These are phyloP conservation scores for Thraustochytrium striatum DNA, from an alignment of 352 stramenopile genomes.

Conservation along the genomic window DNA sequence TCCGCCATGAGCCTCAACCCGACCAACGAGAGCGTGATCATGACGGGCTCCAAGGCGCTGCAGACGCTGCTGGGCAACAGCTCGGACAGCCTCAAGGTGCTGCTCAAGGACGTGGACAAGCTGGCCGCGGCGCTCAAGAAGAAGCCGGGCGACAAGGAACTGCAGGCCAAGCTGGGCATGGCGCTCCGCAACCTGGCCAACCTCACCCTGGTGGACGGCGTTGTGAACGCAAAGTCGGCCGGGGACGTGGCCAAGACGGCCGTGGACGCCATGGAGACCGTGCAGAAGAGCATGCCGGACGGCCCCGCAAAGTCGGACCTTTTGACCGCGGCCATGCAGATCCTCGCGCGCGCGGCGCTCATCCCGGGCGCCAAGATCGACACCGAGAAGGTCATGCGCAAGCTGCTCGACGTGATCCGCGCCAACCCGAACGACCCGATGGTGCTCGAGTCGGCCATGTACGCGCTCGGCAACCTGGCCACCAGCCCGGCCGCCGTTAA, in stretches of 20 bases:
- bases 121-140: slow-evolving; percentile 35
- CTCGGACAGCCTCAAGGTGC: background rate
- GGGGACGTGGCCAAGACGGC: slow-evolving; percentile 34
- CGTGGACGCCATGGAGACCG: slow-evolving; percentile 43
- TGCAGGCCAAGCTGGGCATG: background rate
- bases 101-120: slow-evolving; percentile 21
- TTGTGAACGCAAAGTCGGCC: slow-evolving; percentile 42
- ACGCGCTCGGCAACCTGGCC: slow-evolving; percentile 45
- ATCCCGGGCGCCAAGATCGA: slow-evolving; percentile 40
- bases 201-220: slow-evolving; percentile 49
- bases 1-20: slow-evolving; percentile 49
- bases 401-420: slow-evolving; percentile 47
- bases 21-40: slow-evolving; percentile 34
- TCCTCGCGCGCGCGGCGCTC: slow-evolving; percentile 23
- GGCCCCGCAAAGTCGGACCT: slow-evolving; percentile 28
- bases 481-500: slow-evolving; percentile 38
- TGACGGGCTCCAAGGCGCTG: slow-evolving; percentile 33
- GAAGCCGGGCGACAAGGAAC: slow-evolving; percentile 29
- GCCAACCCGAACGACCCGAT: background rate
- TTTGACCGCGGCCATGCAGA: slow-evolving; percentile 33
- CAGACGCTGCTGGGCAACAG: slow-evolving; percentile 31
- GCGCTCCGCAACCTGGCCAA: slow-evolving; percentile 51
- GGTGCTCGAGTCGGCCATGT: slow-evolving; percentile 44
- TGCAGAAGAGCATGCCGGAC: background rate
- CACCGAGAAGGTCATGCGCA: slow-evolving; percentile 26